Evolutionary conservation across 768 basidiomycete species (phyloP).

Genomic region (Mycena sanguinolenta): DNA sequence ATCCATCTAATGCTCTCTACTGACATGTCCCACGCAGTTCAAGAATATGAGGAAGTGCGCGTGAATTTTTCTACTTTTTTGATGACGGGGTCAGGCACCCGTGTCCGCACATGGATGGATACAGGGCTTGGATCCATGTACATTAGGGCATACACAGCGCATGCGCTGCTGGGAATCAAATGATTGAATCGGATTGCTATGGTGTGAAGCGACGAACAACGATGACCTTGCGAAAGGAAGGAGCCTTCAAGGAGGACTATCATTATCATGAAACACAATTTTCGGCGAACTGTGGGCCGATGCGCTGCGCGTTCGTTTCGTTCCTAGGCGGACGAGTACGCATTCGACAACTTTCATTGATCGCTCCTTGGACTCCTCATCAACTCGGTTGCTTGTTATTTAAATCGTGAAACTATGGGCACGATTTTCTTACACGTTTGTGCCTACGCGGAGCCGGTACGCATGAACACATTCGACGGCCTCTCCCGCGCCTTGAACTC

Average conservation of each 20-base stretch:
- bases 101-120: conserved; percentile 2
- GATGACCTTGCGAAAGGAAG: too few species aligned
- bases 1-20: neutral
- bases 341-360: too few species aligned
- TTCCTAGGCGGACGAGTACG: too few species aligned
- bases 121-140: neutral
- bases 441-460: neutral
- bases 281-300: too few species aligned
- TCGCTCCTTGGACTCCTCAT: too few species aligned
- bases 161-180: conserved; percentile 31
- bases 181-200: conserved; percentile 31
- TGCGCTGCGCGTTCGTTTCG: too few species aligned
- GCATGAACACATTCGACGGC: neutral
- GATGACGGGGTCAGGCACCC: conserved; percentile 2
- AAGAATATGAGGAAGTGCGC: too few species aligned
- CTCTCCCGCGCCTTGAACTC: neutral
- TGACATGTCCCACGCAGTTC: neutral
- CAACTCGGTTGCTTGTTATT: too few species aligned
- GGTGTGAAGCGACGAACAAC: neutral
- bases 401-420: too few species aligned
- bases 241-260: too few species aligned
- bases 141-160: conserved; percentile 27
- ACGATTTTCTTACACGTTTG: too few species aligned
- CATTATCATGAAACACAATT: too few species aligned
- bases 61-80: neutral